Evolutionary conservation across 2,329 filamentous ascomycete genomes (phyloP).

Genomic region (Helotiales sp.): DNA sequence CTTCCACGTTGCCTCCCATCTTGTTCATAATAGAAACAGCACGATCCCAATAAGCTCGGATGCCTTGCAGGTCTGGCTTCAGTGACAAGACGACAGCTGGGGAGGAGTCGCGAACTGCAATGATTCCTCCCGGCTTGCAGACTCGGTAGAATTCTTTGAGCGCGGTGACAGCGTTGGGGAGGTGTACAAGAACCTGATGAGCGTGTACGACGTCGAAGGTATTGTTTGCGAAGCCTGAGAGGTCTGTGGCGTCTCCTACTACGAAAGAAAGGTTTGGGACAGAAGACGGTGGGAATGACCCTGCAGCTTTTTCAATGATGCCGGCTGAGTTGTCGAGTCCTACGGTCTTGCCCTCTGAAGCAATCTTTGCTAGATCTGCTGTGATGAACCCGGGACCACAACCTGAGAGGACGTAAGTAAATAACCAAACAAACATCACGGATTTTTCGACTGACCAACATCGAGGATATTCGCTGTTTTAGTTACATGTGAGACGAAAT

Average conservation of each 20-base stretch:
- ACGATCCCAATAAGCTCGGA: constrained; percentile 22
- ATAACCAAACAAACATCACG: not conserved
- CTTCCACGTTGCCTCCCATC: constrained; percentile 23
- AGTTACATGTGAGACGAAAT: constrained; percentile 48
- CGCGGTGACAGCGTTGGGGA: constrained; percentile 54
- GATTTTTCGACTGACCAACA: constrained; percentile 39
- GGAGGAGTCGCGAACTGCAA: constrained; percentile 52
- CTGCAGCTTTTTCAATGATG: constrained; percentile 17
- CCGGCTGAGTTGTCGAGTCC: constrained; percentile 45
- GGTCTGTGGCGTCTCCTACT: constrained; percentile 33
- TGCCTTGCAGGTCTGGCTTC: constrained; percentile 25
- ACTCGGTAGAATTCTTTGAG: constrained; percentile 60
- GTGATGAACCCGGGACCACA: constrained; percentile 57
- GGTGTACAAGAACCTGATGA: constrained; percentile 63
- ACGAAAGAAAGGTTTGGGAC: constrained; percentile 35
- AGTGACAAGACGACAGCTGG: constrained; percentile 5
- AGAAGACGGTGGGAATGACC: constrained; percentile 1
- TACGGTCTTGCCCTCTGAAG: constrained; percentile 46
- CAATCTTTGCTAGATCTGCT: constrained; percentile 47
- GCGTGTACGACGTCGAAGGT: constrained; percentile 63
- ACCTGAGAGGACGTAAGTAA: constrained; percentile 27
- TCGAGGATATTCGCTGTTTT: constrained; percentile 46
- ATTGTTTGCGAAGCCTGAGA: constrained; percentile 49
- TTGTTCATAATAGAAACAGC: constrained; percentile 12
- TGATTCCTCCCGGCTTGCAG: constrained; percentile 56